Evolutionary conservation across 345 rosid species (phyloP).

Genomic region (Citrus medica): DNA sequence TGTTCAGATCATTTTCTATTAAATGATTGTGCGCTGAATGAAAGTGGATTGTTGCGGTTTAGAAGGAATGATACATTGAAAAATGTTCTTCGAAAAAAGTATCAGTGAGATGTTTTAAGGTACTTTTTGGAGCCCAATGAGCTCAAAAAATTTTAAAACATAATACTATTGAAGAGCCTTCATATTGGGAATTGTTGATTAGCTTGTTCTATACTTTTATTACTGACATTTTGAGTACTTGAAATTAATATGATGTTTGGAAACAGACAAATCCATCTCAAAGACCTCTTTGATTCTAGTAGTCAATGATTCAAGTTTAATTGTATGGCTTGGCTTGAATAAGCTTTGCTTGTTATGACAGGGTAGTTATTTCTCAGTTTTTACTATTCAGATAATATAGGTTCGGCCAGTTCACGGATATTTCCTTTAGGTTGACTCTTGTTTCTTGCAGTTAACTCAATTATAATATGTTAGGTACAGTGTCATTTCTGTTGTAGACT

Average conservation of each 20-base stretch:
- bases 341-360: background rate
- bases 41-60: background rate
- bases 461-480: background rate
- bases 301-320: background rate
- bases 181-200: too few relatives aligned
- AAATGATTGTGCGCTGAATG: background rate
- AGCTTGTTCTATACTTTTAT: background rate
- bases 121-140: background rate
- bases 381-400: background rate
- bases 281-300: slow-evolving; percentile 3
- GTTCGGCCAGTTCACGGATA: background rate
- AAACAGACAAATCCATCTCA: background rate
- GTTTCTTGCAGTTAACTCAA: background rate
- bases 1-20: background rate
- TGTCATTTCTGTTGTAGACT: background rate
- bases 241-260: background rate
- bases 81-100: background rate
- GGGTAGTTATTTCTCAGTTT: background rate
- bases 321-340: background rate
- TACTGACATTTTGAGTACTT: background rate
- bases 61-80: background rate
- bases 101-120: background rate
- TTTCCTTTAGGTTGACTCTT: background rate
- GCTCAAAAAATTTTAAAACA: background rate
- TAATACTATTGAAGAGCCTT: background rate